Base-by-base conservation (phyloP, 106 monocot species). In the Platanthera zijinensis region DNA sequence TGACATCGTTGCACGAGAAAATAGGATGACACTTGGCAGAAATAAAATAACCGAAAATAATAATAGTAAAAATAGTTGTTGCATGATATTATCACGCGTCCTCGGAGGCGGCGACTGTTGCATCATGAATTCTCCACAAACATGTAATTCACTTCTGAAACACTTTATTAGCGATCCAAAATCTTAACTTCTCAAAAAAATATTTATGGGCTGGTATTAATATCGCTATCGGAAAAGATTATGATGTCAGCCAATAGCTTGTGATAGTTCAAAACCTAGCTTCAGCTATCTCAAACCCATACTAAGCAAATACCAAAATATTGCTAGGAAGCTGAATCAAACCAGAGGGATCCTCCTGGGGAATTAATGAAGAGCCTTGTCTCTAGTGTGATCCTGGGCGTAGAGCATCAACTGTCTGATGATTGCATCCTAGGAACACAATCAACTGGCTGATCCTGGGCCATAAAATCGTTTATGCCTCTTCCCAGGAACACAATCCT, bases 401-500 rank as follows among this genome's bases (percentile, higher is more conserved):
- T 97, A 93, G 22, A 97, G 87, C 30, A 97, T 74, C 8, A 91
- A 82, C 84, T 97, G 93, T 82, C 91, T 93, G 52, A 97, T 91
- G 74, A 97, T 85, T 7, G 89, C 89, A 63, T 97, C 93, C 8
- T 25, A 25, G 25, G 25, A 25, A 25, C 25, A 25, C 25, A 25
- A 0, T 25, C 25, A 25, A 25, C 25, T 25, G 25, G 25, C 25
- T 25, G 25, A 25, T 25, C 25, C 25, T 25, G 25, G 25, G 96
- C 96, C 14, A 91, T 82, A 32, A 97, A 97, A 61, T 97, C 93
- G 49, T 93, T 84, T 50, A 96, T 84, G 78, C 80, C 70, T 76
- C 81, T 91, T 66, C 96, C 96, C 10, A 96, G 80, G 74, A 96
- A 93, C 70, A 96, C 91, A 57, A 96, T 96, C 80, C 96, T 76